These are phyloP conservation scores for Catunica adiposa DNA, from an alignment of 2,329 filamentous ascomycete genomes.

Conservation along the genomic window DNA sequence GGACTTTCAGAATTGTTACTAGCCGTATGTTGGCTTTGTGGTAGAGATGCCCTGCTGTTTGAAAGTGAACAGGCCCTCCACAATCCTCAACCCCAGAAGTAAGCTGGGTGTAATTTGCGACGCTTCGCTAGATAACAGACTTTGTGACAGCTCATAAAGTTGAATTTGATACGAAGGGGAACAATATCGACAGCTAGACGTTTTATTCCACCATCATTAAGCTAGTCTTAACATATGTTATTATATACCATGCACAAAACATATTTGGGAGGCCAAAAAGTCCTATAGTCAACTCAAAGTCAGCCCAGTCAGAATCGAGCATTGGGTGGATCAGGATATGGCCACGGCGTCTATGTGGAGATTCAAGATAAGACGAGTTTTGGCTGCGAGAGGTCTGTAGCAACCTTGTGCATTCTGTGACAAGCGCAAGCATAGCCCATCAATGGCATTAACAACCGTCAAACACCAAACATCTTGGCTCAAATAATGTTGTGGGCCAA, in stretches of 20 bases:
- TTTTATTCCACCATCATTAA: neutral
- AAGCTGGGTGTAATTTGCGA: neutral
- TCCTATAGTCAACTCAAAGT: neutral
- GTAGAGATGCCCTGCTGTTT: neutral
- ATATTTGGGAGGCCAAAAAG: neutral
- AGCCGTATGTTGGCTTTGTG: neutral
- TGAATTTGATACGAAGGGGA: neutral
- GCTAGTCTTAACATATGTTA: neutral
- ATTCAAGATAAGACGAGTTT: neutral
- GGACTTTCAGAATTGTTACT: neutral
- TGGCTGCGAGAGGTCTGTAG: neutral
- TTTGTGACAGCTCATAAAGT: neutral
- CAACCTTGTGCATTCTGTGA: conserved; percentile 2
- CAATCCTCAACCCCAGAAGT: neutral
- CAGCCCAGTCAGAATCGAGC: neutral
- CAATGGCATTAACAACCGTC: neutral
- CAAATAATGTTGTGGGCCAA: neutral
- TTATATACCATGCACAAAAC: neutral
- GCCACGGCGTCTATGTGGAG: neutral
- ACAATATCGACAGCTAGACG: neutral
- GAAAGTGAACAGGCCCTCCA: neutral
- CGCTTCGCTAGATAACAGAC: neutral
- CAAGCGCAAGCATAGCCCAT: conserved; percentile 1
- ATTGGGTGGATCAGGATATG: too few relatives aligned
- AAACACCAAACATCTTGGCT: conserved; percentile 1